Percentiles rank a stretch among this genome's conserved stretches.
These are phyloP conservation scores for Yamadazyma sp. DNA, from an alignment of 1,139 yeast species.

Conservation along the genomic window DNA sequence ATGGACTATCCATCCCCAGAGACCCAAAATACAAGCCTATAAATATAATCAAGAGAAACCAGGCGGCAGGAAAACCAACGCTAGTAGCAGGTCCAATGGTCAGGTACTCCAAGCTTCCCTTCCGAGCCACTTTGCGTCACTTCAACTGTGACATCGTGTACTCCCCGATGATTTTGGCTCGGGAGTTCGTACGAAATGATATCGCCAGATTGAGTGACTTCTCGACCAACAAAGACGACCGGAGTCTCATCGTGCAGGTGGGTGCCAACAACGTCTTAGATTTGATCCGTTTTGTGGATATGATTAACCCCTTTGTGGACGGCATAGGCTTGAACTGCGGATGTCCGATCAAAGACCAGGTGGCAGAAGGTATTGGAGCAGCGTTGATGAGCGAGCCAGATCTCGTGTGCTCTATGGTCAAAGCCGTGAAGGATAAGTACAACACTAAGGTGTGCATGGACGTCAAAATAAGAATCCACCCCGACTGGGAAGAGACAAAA, in stretches of 20 bases:
- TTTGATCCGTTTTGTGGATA: slow-evolving; percentile 74
- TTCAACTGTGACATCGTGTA: slow-evolving; percentile 82
- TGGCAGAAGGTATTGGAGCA: slow-evolving; percentile 95
- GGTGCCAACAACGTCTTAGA: slow-evolving; percentile 91
- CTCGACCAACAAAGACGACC: slow-evolving; percentile 68
- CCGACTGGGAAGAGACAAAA: slow-evolving; percentile 69
- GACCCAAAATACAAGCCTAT: slow-evolving; percentile 13
- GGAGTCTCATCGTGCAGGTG: slow-evolving; percentile 82
- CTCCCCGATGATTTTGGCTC: slow-evolving; percentile 93
- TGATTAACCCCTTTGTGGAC: slow-evolving; percentile 89
- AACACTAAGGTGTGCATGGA: slow-evolving; percentile 75
- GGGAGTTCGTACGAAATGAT: slow-evolving; percentile 87
- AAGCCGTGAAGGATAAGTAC: slow-evolving; percentile 72
- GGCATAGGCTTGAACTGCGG: slow-evolving; percentile 97
- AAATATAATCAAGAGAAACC: slow-evolving; percentile 23
- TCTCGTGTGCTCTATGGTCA: slow-evolving; percentile 78
- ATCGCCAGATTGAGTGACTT: slow-evolving; percentile 84
- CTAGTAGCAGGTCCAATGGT: slow-evolving; percentile 97
- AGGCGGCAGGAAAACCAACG: slow-evolving; percentile 55
- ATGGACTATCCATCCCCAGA: neutral
- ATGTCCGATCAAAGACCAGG: slow-evolving; percentile 94
- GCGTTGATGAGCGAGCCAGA: slow-evolving; percentile 87
- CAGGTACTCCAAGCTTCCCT: slow-evolving; percentile 90
- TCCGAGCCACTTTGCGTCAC: slow-evolving; percentile 75
- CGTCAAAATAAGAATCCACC: slow-evolving; percentile 87